Base-by-base conservation (phyloP, 2,329 filamentous ascomycete genomes). In the Elsinoe necatrix region DNA sequence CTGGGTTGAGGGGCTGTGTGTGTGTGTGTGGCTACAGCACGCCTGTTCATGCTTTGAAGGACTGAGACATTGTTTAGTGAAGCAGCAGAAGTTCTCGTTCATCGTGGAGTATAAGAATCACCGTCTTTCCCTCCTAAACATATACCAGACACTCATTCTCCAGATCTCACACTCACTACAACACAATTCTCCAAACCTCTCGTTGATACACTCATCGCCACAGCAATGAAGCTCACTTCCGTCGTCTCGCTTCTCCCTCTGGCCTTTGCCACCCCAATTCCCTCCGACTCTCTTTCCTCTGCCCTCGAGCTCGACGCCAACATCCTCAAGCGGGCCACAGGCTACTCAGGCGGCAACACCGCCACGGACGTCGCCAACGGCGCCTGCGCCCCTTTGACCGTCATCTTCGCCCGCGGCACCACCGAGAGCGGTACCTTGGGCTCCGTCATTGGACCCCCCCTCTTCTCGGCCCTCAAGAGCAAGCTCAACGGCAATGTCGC, bases 331-430 rank as follows among this genome's bases (percentile, higher is more conserved):
- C 48, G 48, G 18, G 27, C 27, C 14, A 52, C 48, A 12, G 31
- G 16, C 48, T 52, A 52, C 48, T 18, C n/a, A 29, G 43, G 55
- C 35, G 39, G 48, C 39, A 29, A 3, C 11, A 62, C 59, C 59
- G 59, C 59, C 27, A 57, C 56, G 48, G 62, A 62, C 41, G 39
- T 62, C n/a, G 51, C 55, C 14, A 54, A 57, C 43, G 60, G 58
- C n/a, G 50, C 48, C n/a, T 77, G 75, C 66, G 73, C 72, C 41
- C 63, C 70, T 27, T 72, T 78, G 58, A 80, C 77, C 3, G 66
- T 81, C 54, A 73, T 82, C 60, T 81, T 78, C 59, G 79, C 79
- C n/a, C 75, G 79, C n/a, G 79, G 79, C 7, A 80, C 79, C 9
- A 74, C 72, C 6, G 77, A 81, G 63, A 29, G 59, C 0, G 78